phyloP scores from a whole-genome alignment of 2,329 filamentous ascomycete species.

The Aspergillus jensenii region DNA sequence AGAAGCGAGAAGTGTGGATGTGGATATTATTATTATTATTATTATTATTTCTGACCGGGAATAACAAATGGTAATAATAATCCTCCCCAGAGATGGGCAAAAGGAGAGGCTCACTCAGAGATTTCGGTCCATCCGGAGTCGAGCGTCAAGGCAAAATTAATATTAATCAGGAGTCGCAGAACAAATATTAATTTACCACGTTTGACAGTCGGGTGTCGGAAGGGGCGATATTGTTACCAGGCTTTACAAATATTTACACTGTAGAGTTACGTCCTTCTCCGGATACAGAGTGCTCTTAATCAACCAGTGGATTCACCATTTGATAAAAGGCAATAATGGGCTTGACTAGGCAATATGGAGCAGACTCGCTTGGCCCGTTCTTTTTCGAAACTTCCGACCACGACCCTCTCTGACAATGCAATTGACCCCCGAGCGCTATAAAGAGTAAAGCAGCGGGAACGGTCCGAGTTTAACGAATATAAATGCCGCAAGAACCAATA shows the following conservation, averaged over 20 bases:
- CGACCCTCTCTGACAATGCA: slow-evolving; percentile 2
- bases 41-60: slow-evolving; percentile 19
- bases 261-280: no score
- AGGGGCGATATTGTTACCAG: no score
- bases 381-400: not conserved
- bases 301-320: not conserved
- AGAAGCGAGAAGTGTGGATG: slow-evolving; percentile 20
- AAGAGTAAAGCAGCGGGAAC: not conserved
- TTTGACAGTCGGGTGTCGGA: not conserved
- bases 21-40: slow-evolving; percentile 19
- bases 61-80: slow-evolving; percentile 19
- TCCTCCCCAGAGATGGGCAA: slow-evolving; percentile 3
- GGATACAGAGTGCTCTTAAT: no score
- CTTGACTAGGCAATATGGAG: slow-evolving; percentile 3
- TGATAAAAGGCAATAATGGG: not conserved
- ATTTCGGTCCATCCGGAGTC: not conserved
- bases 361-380: slow-evolving; percentile 19
- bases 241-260: no score
- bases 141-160: not conserved
- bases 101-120: slow-evolving; percentile 3
- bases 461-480: not conserved
- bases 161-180: not conserved
- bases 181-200: not conserved
- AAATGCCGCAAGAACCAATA: not conserved
- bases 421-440: not conserved